Percentiles rank a stretch among this genome's conserved stretches.
phyloP scores from a whole-genome alignment of 768 basidiomycete genomes.

The Mycena vulgaris region DNA sequence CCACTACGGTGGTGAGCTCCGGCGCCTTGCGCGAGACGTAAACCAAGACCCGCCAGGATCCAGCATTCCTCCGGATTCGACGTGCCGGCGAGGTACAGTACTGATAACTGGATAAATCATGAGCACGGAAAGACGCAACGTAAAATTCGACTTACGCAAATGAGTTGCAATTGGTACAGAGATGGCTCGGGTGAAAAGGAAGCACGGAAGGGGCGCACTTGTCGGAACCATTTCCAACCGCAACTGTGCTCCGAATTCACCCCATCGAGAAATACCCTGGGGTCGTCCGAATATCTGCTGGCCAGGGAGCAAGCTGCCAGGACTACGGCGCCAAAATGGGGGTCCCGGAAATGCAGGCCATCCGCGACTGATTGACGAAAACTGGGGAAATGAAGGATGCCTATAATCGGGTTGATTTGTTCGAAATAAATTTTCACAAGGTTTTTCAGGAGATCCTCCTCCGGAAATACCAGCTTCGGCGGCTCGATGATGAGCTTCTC shows the following conservation, averaged over 20 bases:
- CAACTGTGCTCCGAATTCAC: no score
- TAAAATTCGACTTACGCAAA: not conserved
- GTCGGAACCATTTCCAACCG: constrained; percentile 70
- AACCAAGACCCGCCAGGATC: constrained; percentile 70
- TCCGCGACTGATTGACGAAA: no score
- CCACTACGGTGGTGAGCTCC: constrained; percentile 74
- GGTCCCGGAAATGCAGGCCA: no score
- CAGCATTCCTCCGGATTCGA: constrained; percentile 62
- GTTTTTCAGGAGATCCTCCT: constrained; percentile 59
- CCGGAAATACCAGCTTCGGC: constrained; percentile 57
- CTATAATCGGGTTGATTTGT: constrained; percentile 62
- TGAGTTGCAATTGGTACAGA: no score
- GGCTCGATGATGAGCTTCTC: no score
- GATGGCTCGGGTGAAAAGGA: not conserved
- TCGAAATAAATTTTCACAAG: constrained; percentile 77
- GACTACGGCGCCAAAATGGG: no score
- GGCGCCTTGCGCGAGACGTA: constrained; percentile 74
- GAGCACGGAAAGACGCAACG: not conserved
- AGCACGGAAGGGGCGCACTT: constrained; percentile 62
- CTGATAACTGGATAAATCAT: constrained; percentile 45
- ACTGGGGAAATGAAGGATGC: no score
- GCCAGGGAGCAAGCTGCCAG: no score
- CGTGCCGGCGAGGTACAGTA: constrained; percentile 52
- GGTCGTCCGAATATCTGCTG: no score
- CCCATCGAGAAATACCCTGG: no score